Conservation (phyloP, 208 protist genomes). For the Vickermania ingenoplastis region DNA sequence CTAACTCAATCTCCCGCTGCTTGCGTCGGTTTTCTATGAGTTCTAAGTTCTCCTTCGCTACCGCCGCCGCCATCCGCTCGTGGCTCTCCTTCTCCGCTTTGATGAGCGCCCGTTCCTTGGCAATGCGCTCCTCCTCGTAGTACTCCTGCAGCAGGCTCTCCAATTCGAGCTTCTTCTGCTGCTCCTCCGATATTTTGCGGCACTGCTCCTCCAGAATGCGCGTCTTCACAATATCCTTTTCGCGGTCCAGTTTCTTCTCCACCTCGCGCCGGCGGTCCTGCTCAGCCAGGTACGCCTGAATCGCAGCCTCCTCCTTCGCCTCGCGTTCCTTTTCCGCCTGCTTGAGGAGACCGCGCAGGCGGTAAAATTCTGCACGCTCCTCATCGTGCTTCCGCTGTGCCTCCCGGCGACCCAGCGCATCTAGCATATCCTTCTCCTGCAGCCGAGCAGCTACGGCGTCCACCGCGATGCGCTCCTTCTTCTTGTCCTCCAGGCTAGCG, state of each 20-base stretch:
- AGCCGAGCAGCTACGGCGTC: slow-evolving; percentile 79
- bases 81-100: slow-evolving; percentile 56
- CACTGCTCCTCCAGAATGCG: slow-evolving; percentile 79
- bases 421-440: slow-evolving; percentile 78
- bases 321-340: slow-evolving; percentile 63
- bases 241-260: slow-evolving; percentile 52
- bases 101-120: slow-evolving; percentile 60
- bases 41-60: slow-evolving; percentile 58
- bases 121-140: slow-evolving; percentile 80
- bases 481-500: slow-evolving; percentile 36
- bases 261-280: slow-evolving; percentile 58
- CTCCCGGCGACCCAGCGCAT: slow-evolving; percentile 49
- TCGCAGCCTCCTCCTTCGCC: slow-evolving; percentile 72
- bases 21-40: slow-evolving; percentile 59
- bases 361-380: slow-evolving; percentile 76
- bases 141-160: slow-evolving; percentile 83
- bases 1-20: slow-evolving; percentile 41
- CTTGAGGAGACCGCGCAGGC: slow-evolving; percentile 60
- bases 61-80: slow-evolving; percentile 48
- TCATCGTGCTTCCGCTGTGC: slow-evolving; percentile 66
- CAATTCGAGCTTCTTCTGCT: slow-evolving; percentile 73
- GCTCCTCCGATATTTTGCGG: slow-evolving; percentile 69
- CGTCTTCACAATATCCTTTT: slow-evolving; percentile 67
- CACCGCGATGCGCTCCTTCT: slow-evolving; percentile 81
- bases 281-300: slow-evolving; percentile 69